Percentiles rank a stretch among this genome's conserved stretches.
phyloP scores from a whole-genome alignment of 2,329 filamentous ascomycete species.

The Verticillium albo-atrum region DNA sequence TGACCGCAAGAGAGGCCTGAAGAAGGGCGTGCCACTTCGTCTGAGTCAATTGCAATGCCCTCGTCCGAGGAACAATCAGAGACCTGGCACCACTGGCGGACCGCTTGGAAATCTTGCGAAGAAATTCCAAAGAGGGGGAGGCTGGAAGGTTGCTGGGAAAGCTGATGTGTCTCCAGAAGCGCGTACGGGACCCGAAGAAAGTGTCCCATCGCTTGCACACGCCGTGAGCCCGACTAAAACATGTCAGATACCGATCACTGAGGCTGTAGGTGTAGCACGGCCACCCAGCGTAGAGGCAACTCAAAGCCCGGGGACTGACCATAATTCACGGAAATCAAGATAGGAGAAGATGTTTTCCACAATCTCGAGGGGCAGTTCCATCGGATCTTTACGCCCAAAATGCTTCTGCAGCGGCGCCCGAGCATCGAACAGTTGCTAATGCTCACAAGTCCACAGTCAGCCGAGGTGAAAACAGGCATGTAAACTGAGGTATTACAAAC shows the following conservation, averaged over 20 bases:
- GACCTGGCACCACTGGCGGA: slow-evolving; percentile 6
- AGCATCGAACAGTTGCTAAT: slow-evolving; percentile 27
- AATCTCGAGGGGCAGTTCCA: slow-evolving; percentile 30
- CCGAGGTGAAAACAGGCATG: not conserved
- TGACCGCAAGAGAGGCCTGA: slow-evolving; percentile 9
- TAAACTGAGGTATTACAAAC: slow-evolving; percentile 13
- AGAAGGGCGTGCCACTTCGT: slow-evolving; percentile 4
- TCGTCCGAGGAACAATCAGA: slow-evolving; percentile 8
- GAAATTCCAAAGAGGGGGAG: not conserved
- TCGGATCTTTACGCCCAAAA: slow-evolving; percentile 28
- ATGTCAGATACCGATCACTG: not conserved
- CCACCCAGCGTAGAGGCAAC: too few relatives aligned
- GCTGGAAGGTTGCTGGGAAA: slow-evolving; percentile 4
- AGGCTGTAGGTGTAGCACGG: too few relatives aligned
- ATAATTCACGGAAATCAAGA: slow-evolving; percentile 22
- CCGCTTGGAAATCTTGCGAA: slow-evolving; percentile 7
- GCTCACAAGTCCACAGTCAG: not conserved
- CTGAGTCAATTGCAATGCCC: slow-evolving; percentile 9
- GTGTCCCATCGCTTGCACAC: slow-evolving; percentile 11
- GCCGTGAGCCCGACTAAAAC: slow-evolving; percentile 4
- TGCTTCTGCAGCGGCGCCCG: slow-evolving; percentile 28
- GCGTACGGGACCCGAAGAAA: slow-evolving; percentile 9
- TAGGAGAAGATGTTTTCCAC: slow-evolving; percentile 28
- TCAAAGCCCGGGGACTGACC: not conserved
- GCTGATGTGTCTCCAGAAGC: slow-evolving; percentile 10